These are phyloP conservation scores for Populus alba DNA, from an alignment of 345 rosid genomes.

Conservation along the genomic window DNA sequence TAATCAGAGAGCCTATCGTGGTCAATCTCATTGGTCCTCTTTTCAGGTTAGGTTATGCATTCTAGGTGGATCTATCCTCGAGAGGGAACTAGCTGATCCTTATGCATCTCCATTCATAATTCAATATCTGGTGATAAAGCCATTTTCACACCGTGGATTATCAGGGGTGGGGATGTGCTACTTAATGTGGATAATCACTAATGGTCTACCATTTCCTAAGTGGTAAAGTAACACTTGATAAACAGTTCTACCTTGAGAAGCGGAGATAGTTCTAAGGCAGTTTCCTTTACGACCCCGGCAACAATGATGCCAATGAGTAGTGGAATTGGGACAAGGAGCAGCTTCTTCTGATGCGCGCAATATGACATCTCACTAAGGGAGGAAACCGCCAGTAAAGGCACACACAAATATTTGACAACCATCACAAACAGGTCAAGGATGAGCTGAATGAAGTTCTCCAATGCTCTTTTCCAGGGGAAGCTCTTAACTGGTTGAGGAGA, in stretches of 20 bases:
- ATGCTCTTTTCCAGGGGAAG: conserved; percentile 75
- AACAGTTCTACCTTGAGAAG: conserved; percentile 58
- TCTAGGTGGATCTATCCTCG: neutral
- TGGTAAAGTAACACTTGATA: conserved; percentile 2
- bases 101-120: neutral
- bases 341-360: conserved; percentile 80
- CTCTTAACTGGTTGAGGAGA: conserved; percentile 73
- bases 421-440: conserved; percentile 63
- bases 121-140: neutral
- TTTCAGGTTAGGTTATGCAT: neutral
- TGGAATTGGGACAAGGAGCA: conserved; percentile 63
- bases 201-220: conserved; percentile 7
- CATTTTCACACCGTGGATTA: too few relatives aligned
- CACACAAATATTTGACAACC: conserved; percentile 62
- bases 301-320: conserved; percentile 61
- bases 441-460: conserved; percentile 69
- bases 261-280: conserved; percentile 64
- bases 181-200: neutral
- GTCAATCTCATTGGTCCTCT: neutral
- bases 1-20: neutral
- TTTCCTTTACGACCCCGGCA: conserved; percentile 51
- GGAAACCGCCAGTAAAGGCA: conserved; percentile 65
- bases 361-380: conserved; percentile 97
- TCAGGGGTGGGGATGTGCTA: neutral
- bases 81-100: neutral